phyloP scores from a whole-genome alignment of 2,329 filamentous ascomycete genomes.

The Lomentospora prolificans region DNA sequence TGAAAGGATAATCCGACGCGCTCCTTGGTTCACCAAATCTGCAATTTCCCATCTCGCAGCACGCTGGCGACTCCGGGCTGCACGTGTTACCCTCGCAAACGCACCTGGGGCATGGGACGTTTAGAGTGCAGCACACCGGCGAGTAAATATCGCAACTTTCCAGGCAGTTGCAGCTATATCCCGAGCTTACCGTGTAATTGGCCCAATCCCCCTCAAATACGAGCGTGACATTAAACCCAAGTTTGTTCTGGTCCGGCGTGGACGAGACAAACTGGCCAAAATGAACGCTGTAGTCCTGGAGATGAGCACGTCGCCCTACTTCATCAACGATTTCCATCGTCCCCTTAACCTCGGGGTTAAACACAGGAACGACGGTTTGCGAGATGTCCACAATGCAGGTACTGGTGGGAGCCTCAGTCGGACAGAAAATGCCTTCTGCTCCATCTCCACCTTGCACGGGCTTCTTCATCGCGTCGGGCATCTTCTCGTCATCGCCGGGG shows the following conservation, averaged over 20 bases:
- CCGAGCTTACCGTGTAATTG: not conserved
- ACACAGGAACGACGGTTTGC: slow-evolving; percentile 5
- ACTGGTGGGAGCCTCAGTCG: not conserved
- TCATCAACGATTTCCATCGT: slow-evolving; percentile 6
- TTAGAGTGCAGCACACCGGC: not conserved
- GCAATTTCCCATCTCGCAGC: slow-evolving; percentile 1
- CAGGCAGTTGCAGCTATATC: slow-evolving; percentile 3
- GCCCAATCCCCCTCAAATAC: slow-evolving; percentile 4
- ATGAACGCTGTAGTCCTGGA: not conserved
- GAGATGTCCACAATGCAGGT: slow-evolving; percentile 1
- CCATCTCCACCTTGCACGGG: not conserved
- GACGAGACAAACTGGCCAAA: slow-evolving; percentile 6
- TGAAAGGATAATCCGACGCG: slow-evolving; percentile 3
- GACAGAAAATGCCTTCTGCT: not conserved
- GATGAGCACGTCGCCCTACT: not conserved
- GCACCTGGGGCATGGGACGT: not conserved
- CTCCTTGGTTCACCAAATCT: not conserved
- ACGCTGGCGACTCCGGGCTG: not conserved
- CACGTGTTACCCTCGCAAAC: not conserved
- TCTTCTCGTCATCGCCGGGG: not conserved
- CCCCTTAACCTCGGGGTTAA: not conserved
- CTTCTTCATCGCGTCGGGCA: not conserved
- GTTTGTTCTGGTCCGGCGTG: not conserved
- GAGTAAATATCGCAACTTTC: slow-evolving; percentile 6
- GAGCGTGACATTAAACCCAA: slow-evolving; percentile 6